Conservation (phyloP, 2,329 filamentous ascomycete genomes). For the Colletotrichum falcatum region DNA sequence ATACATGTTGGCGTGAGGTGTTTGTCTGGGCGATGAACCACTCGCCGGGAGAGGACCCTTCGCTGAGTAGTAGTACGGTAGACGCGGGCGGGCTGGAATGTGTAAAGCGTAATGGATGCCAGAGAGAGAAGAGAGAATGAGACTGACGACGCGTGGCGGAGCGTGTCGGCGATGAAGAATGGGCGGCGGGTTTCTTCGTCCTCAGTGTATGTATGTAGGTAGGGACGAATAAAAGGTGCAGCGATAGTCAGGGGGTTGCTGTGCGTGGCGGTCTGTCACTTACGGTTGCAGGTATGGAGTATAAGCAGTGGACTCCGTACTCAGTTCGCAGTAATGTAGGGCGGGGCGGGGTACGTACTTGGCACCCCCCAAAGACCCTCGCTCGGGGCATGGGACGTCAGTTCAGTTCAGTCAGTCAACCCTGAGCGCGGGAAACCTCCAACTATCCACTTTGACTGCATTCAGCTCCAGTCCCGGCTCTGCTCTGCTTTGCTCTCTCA, state of each 20-base stretch:
- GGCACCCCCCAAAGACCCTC: conserved; percentile 16
- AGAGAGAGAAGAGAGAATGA: neutral
- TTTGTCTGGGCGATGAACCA: conserved; percentile 9
- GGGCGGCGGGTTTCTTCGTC: no score
- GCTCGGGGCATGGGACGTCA: conserved; percentile 4
- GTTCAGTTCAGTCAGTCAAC: no score
- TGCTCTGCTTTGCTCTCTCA: neutral
- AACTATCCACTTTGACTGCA: conserved; percentile 39
- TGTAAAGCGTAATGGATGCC: neutral
- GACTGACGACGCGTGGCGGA: no score
- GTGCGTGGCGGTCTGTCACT: no score
- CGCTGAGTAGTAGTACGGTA: neutral
- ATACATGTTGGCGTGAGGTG: conserved; percentile 18
- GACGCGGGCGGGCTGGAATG: conserved; percentile 10
- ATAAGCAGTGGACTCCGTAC: no score
- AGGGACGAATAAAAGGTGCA: no score
- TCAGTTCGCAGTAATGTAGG: no score
- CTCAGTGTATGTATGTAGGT: no score
- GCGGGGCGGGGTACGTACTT: conserved; percentile 29
- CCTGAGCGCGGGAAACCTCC: conserved; percentile 37
- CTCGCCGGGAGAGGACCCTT: neutral
- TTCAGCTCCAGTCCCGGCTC: conserved; percentile 36
- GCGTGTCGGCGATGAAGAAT: no score
- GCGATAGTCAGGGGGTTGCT: no score
- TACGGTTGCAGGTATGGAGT: no score